A percentile compares a stretch with the other conserved stretches of the same genome.
phyloP scores from a whole-genome alignment of 352 stramenopile genomes.

The Globisporangium nagaii region DNA sequence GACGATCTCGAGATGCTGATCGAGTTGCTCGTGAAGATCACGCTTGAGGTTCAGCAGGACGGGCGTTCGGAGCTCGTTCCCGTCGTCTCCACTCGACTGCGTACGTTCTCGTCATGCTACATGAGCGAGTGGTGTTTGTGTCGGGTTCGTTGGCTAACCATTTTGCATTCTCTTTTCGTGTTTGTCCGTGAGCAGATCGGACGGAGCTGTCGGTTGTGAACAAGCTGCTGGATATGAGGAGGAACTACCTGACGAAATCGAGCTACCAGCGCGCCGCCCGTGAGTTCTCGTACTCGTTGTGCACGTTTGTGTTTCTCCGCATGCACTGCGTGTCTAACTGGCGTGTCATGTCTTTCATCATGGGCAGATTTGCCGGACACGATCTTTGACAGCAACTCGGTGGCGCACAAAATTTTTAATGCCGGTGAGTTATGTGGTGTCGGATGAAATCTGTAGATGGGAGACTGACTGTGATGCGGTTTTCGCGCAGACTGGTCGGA shows the following conservation, averaged over 20 bases:
- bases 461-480: neutral
- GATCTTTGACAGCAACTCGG: constrained; percentile 47
- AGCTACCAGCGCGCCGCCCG: constrained; percentile 32
- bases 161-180: neutral
- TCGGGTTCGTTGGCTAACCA: neutral
- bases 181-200: constrained; percentile 20
- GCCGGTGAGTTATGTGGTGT: constrained; percentile 25
- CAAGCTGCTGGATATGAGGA: constrained; percentile 57
- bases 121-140: neutral
- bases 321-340: neutral
- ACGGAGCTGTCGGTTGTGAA: constrained; percentile 46
- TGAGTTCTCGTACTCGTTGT: constrained; percentile 17
- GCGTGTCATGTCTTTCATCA: constrained; percentile 2
- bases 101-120: constrained; percentile 2
- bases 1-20: constrained; percentile 52
- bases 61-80: constrained; percentile 35
- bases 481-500: constrained; percentile 17
- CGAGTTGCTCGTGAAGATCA: constrained; percentile 55
- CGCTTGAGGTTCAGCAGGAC: constrained; percentile 43
- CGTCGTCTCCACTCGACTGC: constrained; percentile 22
- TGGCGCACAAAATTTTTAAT: constrained; percentile 66
- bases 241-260: constrained; percentile 37
- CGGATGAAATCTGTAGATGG: neutral
- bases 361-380: constrained; percentile 43
- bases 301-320: neutral